Percentiles rank a stretch among this genome's conserved stretches.
Conservation (phyloP, 1,284 basidiomycete species). For the Bjerkandera adusta region DNA sequence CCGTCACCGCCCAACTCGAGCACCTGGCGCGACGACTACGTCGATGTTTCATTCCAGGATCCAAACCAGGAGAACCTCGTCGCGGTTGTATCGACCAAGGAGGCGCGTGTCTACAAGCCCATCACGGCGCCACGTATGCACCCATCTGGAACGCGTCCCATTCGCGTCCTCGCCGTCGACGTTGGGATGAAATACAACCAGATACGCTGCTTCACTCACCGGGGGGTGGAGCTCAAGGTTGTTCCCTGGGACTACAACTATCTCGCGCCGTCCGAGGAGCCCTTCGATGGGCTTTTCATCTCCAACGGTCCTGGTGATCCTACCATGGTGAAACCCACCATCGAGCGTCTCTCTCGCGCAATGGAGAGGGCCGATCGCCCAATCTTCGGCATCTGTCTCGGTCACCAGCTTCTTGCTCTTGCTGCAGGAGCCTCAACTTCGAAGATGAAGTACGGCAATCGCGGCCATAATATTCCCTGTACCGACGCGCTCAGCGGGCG, state of each 20-base stretch:
- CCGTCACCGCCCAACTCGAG: conserved; percentile 47
- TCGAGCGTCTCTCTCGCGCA: conserved; percentile 69
- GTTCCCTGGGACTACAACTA: conserved; percentile 98
- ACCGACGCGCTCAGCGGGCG: conserved; percentile 92
- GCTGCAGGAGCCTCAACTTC: conserved; percentile 93
- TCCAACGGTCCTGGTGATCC: conserved; percentile 99
- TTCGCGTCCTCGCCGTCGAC: conserved; percentile 91
- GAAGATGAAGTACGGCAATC: conserved; percentile 99
- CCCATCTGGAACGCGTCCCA: conserved; percentile 70
- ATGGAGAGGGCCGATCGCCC: conserved; percentile 78
- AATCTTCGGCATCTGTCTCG: conserved; percentile 98
- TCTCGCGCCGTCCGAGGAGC: conserved; percentile 66
- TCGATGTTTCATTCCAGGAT: conserved; percentile 83
- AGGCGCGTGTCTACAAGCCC: conserved; percentile 74
- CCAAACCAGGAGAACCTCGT: conserved; percentile 93
- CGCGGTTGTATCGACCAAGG: conserved; percentile 77
- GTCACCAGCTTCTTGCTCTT: conserved; percentile 95
- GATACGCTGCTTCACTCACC: conserved; percentile 92
- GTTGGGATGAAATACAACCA: conserved; percentile 99
- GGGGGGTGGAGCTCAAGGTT: conserved; percentile 95
- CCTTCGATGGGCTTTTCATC: conserved; percentile 94
- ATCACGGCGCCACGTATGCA: conserved; percentile 61
- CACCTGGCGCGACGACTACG: conserved; percentile 79
- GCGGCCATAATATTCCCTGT: conserved; percentile 98
- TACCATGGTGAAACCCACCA: conserved; percentile 77